These are phyloP conservation scores for Cyclospora cayetanensis DNA, from an alignment of 169 alveolate species.

Conservation along the genomic window DNA sequence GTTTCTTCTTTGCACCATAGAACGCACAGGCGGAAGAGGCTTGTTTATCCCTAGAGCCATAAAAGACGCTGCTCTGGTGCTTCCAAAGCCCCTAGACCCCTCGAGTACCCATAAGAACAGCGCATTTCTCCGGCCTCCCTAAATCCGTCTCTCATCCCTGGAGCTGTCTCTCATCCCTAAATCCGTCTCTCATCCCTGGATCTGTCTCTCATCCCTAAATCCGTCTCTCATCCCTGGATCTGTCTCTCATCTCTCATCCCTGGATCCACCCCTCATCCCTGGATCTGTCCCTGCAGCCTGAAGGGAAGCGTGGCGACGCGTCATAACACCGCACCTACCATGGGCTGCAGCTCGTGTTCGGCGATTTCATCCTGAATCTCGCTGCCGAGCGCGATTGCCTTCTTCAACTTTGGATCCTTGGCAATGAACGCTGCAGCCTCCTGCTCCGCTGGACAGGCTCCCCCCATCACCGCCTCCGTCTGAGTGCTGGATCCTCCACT, in stretches of 20 bases:
- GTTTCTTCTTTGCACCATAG: no score
- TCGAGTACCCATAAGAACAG: no score
- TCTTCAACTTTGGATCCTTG: neutral
- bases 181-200: neutral
- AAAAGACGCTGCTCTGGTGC: no score
- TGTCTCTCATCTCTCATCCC: no score
- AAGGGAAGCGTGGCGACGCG: neutral
- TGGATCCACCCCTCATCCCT: no score
- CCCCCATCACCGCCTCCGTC: neutral
- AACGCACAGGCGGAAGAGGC: no score
- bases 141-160: neutral
- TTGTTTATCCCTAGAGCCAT: no score
- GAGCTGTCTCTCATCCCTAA: no score
- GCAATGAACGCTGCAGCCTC: slow-evolving; percentile 46
- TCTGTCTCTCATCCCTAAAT: neutral
- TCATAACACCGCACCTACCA: slow-evolving; percentile 28
- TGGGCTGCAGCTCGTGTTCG: slow-evolving; percentile 77
- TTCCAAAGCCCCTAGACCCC: no score
- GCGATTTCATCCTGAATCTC: slow-evolving; percentile 78
- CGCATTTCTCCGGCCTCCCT: no score
- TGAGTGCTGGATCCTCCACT: neutral
- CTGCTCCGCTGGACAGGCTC: neutral
- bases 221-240: no score
- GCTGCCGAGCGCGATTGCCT: slow-evolving; percentile 73
- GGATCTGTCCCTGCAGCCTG: no score